Base-by-base conservation (phyloP, 805 yeast species). In the Metschnikowia chrysomelidarum region DNA sequence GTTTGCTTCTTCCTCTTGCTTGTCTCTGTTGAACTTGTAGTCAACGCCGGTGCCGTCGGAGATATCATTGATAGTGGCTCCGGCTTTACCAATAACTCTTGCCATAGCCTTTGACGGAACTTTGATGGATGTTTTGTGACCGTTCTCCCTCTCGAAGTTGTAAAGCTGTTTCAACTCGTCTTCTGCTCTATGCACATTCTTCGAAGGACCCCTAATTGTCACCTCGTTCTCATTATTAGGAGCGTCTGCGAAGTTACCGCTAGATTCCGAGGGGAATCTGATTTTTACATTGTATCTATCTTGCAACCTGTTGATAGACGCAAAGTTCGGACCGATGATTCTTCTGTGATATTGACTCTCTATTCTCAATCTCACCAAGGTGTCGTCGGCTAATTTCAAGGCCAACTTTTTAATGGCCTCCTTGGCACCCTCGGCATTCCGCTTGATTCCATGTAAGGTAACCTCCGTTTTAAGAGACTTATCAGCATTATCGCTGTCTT, bases 71-170 rank as follows among this genome's bases (percentile, higher is more conserved):
- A 93, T 82, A 33, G 73, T 75, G 43, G 86, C 91, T 56, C 98
- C 97, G 41, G 73, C 71, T 54, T 84, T 87, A 52, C 98, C 98
- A 57, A 93, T 88, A 40, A 93, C 80, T 55, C 87, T 74, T 14
- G 96, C 74, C 41, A 91, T 74, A n/a, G 87, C 81, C 42, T 73
- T 76, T 27, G 71, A 57, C 24, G 96, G 94, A 33, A 93, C 81
- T 30, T 64, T 56, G 25, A 91, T 57, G n/a, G 67, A 63, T 46
- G 77, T 70, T 39, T 75, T 72, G 63, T 77, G 76, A 12, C 95
- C 91, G 55, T 88, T 87, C 50, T 86, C 95, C 53, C 75, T 81
- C 61, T 89, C 98, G 59, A 82, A 93, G 48, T 83, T 82, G 48
- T 86, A 69, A 44, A 94, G 72, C 38, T 88, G 96, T 49, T 75